phyloP scores from a whole-genome alignment of 139 green algal species.

The Chlorella sp. region DNA sequence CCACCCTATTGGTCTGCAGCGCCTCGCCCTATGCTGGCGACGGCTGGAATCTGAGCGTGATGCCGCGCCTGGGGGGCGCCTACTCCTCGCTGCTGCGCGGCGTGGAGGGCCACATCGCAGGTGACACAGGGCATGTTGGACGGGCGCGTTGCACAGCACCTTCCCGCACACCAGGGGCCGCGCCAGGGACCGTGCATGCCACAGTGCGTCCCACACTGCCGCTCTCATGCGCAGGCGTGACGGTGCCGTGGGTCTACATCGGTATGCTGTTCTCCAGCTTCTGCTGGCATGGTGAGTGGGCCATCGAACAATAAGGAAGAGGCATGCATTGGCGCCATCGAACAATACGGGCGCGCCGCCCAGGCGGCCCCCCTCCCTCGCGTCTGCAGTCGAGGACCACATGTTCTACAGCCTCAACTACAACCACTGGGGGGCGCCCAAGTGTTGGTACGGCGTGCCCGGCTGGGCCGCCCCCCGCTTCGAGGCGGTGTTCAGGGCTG shows the following conservation, averaged over 20 bases:
- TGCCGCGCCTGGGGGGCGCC: constrained; percentile 51
- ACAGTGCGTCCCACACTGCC: neutral
- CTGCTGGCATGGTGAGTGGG: constrained; percentile 89
- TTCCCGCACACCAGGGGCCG: no score
- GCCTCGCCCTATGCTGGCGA: constrained; percentile 38
- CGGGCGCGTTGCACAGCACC: no score
- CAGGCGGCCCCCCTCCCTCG: no score
- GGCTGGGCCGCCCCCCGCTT: constrained; percentile 48
- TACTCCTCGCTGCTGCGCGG: constrained; percentile 66
- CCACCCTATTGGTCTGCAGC: no score
- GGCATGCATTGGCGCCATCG: no score
- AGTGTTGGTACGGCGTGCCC: constrained; percentile 82
- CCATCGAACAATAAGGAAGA: no score
- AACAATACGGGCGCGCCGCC: no score
- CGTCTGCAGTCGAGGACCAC: constrained; percentile 92
- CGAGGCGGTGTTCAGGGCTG: constrained; percentile 69
- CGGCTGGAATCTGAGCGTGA: constrained; percentile 84
- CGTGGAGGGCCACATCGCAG: constrained; percentile 66
- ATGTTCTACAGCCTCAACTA: constrained; percentile 94
- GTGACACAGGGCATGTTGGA: constrained; percentile 21
- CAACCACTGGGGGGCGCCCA: constrained; percentile 74
- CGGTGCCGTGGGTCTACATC: constrained; percentile 85
- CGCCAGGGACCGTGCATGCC: no score
- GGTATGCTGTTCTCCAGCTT: constrained; percentile 79
- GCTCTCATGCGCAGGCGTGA: constrained; percentile 50